A percentile compares a stretch with the other conserved stretches of the same genome.
phyloP scores from a whole-genome alignment of 2,329 filamentous ascomycete genomes.

The Scytalidium lignicola region DNA sequence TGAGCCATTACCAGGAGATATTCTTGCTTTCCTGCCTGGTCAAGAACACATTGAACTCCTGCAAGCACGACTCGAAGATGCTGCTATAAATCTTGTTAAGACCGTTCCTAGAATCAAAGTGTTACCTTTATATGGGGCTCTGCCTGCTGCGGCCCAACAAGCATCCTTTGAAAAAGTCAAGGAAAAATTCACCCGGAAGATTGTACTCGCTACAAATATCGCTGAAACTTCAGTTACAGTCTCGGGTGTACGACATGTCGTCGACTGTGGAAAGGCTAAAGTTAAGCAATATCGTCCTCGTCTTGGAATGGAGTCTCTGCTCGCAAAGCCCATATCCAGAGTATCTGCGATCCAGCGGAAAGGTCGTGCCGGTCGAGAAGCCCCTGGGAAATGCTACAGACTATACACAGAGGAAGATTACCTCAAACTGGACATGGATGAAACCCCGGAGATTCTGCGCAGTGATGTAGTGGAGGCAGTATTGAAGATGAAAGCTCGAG shows the following conservation, averaged over 20 bases:
- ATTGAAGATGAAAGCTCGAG: slow-evolving; percentile 88
- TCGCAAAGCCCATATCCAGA: slow-evolving; percentile 86
- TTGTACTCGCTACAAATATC: slow-evolving; percentile 93
- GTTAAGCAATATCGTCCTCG: slow-evolving; percentile 83
- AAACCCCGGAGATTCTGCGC: slow-evolving; percentile 82
- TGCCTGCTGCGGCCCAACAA: slow-evolving; percentile 82
- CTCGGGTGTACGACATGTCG: slow-evolving; percentile 82
- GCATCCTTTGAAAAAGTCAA: slow-evolving; percentile 74
- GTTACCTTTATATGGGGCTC: slow-evolving; percentile 81
- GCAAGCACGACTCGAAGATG: slow-evolving; percentile 75
- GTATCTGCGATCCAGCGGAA: slow-evolving; percentile 89
- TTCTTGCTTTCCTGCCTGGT: slow-evolving; percentile 86
- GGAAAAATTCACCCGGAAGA: slow-evolving; percentile 71
- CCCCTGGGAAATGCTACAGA: slow-evolving; percentile 81
- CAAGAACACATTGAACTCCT: slow-evolving; percentile 87
- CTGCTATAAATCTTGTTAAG: slow-evolving; percentile 65
- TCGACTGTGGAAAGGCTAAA: slow-evolving; percentile 92
- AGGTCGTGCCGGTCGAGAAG: slow-evolving; percentile 90
- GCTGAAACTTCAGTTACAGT: slow-evolving; percentile 98
- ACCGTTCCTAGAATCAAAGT: slow-evolving; percentile 69
- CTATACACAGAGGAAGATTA: slow-evolving; percentile 82
- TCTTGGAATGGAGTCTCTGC: slow-evolving; percentile 82
- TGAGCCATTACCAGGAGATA: slow-evolving; percentile 88
- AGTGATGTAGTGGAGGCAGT: slow-evolving; percentile 84
- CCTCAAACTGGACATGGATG: slow-evolving; percentile 62